These are phyloP conservation scores for Pseudogymnoascus sp. DNA, from an alignment of 2,329 filamentous ascomycete genomes.

Conservation along the genomic window DNA sequence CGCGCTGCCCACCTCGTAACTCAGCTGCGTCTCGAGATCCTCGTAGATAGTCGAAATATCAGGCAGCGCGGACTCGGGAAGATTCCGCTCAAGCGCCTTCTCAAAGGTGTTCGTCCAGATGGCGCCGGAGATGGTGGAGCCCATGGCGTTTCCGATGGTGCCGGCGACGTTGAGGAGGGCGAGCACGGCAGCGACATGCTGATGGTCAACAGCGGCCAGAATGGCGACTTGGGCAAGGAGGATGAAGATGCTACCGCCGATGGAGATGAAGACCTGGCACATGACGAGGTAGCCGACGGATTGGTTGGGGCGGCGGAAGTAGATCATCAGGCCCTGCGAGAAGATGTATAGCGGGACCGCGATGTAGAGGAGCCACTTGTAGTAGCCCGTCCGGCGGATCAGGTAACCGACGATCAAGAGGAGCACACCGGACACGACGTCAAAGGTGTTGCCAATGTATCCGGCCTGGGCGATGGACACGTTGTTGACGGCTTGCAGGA, in stretches of 20 bases:
- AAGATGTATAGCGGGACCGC: constrained; percentile 47
- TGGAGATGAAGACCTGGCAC: constrained; percentile 53
- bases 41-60: constrained; percentile 45
- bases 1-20: constrained; percentile 40
- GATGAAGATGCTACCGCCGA: constrained; percentile 49
- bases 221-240: constrained; percentile 51
- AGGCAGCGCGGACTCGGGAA: constrained; percentile 36
- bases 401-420: constrained; percentile 40
- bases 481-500: constrained; percentile 43
- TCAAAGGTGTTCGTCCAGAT: constrained; percentile 59
- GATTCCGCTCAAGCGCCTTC: constrained; percentile 40
- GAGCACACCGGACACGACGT: constrained; percentile 42
- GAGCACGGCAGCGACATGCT: constrained; percentile 52
- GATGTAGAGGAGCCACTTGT: constrained; percentile 47
- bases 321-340: constrained; percentile 49
- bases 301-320: constrained; percentile 46
- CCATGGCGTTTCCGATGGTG: constrained; percentile 53
- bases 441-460: constrained; percentile 38
- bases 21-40: constrained; percentile 43
- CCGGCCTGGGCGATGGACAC: constrained; percentile 39
- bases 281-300: constrained; percentile 49
- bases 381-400: constrained; percentile 43
- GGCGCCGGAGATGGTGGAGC: constrained; percentile 52
- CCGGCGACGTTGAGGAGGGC: constrained; percentile 53
- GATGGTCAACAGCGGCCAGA: constrained; percentile 49